Conservation (phyloP, 495 filamentous ascomycete species). For the Penicillium psychrofluorescens region DNA sequence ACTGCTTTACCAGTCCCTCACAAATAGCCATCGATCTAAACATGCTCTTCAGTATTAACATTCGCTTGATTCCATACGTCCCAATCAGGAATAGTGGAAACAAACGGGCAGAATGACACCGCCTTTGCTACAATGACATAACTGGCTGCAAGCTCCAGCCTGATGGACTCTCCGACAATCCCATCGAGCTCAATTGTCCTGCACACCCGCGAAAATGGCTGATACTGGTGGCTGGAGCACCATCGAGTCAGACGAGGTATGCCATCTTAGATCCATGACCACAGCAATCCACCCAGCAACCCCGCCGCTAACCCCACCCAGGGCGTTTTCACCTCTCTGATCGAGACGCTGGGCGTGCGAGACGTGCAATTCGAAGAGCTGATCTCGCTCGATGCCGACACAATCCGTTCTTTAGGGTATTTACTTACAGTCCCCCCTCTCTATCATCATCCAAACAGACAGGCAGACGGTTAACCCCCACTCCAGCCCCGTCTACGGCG, state of each 20-base stretch:
- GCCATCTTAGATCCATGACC: conserved; percentile 4
- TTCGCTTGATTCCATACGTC: too few species aligned
- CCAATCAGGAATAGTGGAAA: too few species aligned
- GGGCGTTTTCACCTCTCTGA: conserved; percentile 95
- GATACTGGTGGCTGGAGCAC: conserved; percentile 58
- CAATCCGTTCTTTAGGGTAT: conserved; percentile 61
- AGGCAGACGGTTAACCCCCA: conserved; percentile 7
- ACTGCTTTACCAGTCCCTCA: too few species aligned
- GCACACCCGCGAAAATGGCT: conserved; percentile 16
- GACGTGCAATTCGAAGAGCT: conserved; percentile 97
- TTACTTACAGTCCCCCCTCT: not conserved
- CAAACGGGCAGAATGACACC: too few species aligned
- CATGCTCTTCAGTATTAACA: too few species aligned
- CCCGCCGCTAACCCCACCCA: conserved; percentile 25
- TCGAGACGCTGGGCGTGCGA: conserved; percentile 84
- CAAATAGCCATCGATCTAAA: too few species aligned
- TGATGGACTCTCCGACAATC: too few species aligned
- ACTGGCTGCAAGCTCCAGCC: too few species aligned
- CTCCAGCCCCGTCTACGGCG: conserved; percentile 76
- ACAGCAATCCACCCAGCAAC: not conserved
- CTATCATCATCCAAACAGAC: conserved; percentile 1
- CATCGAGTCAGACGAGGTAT: conserved; percentile 92
- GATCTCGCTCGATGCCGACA: conserved; percentile 76
- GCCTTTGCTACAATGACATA: too few species aligned
- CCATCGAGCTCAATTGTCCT: too few species aligned